These are phyloP conservation scores for Takashimella tepidaria DNA, from an alignment of 1,284 basidiomycete species.

Conservation along the genomic window DNA sequence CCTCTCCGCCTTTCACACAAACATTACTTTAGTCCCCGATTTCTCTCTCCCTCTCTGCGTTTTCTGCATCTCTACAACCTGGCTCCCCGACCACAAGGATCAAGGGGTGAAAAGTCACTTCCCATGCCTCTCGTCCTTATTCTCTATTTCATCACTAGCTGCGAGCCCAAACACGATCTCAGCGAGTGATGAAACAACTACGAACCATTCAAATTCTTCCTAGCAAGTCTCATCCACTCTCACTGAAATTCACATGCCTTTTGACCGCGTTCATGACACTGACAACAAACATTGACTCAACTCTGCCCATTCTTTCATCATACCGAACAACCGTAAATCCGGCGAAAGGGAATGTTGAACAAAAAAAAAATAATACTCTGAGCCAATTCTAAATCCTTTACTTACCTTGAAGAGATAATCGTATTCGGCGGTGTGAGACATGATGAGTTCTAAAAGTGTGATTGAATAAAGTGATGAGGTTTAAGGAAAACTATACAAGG, in stretches of 20 bases:
- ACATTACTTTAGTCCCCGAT: background rate
- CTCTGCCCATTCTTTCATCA: background rate
- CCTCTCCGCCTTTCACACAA: background rate
- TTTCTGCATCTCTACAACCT: background rate
- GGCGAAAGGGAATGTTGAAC: background rate
- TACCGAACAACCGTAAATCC: background rate
- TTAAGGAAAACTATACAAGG: too few species aligned
- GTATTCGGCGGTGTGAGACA: conserved; percentile 71
- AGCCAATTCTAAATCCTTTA: background rate
- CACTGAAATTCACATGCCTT: background rate
- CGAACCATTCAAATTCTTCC: too few species aligned
- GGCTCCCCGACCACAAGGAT: too few species aligned
- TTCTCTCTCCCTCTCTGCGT: background rate
- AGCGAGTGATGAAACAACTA: too few species aligned
- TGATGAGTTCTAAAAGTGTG: too few species aligned
- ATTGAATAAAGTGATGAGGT: too few species aligned
- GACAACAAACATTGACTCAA: background rate
- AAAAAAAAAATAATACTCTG: background rate
- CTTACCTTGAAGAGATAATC: conserved; percentile 86
- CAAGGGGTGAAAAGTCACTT: too few species aligned
- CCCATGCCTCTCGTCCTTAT: too few species aligned
- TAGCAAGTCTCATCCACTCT: too few species aligned
- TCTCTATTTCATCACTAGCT: too few species aligned
- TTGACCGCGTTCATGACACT: background rate
- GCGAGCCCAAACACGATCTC: too few species aligned